Evolutionary conservation across 116 monocot genomes (phyloP).

Genomic region (Dioscorea cayenensis): DNA sequence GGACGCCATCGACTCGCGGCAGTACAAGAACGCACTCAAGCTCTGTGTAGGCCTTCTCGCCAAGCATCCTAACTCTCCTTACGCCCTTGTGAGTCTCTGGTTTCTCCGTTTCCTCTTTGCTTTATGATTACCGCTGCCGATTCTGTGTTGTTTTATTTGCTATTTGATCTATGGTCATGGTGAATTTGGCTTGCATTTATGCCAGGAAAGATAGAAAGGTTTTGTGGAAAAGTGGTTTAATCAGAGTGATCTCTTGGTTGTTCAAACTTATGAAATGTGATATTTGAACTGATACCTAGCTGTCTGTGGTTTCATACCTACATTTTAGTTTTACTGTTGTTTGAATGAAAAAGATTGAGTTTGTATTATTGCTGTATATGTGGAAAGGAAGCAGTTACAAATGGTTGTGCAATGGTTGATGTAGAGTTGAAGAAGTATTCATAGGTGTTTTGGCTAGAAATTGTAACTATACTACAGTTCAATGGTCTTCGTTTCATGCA

Average conservation of each 20-base stretch:
- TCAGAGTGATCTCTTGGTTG: too few relatives aligned
- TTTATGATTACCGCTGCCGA: neutral
- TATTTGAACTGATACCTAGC: neutral
- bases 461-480: too few relatives aligned
- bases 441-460: too few relatives aligned
- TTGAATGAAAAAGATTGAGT: neutral
- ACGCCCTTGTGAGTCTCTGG: conserved; percentile 63
- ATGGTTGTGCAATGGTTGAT: too few relatives aligned
- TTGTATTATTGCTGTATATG: too few relatives aligned
- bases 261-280: neutral
- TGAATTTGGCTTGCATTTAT: too few relatives aligned
- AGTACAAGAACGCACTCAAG: conserved; percentile 90
- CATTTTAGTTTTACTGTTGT: neutral
- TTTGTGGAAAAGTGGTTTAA: too few relatives aligned
- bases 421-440: too few relatives aligned
- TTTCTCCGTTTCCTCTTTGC: neutral
- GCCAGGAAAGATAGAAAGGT: too few relatives aligned
- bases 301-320: neutral
- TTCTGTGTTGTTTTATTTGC: neutral
- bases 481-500: too few relatives aligned
- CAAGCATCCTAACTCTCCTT: conserved; percentile 88
- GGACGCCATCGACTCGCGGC: conserved; percentile 98
- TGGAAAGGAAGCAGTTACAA: too few relatives aligned
- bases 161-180: neutral
- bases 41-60: conserved; percentile 64